These are phyloP conservation scores for Phytophthora niederhauseri DNA, from an alignment of 352 stramenopile genomes.

Conservation along the genomic window DNA sequence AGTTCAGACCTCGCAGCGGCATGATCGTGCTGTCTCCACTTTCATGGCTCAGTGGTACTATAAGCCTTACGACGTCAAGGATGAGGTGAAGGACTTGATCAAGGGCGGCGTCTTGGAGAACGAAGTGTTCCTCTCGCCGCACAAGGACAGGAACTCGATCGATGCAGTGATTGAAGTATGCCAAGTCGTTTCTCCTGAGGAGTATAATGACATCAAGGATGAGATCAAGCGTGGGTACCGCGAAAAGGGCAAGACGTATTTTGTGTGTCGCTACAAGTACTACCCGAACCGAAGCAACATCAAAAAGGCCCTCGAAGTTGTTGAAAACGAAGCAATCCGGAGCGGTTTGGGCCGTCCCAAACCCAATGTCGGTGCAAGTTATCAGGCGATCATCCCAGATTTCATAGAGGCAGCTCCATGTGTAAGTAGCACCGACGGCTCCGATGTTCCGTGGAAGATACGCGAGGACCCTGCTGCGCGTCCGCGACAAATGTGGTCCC, in stretches of 20 bases:
- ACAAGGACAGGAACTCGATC: conserved; percentile 87
- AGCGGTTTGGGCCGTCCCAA: conserved; percentile 65
- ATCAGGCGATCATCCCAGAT: conserved; percentile 59
- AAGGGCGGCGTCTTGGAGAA: conserved; percentile 62
- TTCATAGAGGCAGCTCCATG: conserved; percentile 34
- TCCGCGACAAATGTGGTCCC: conserved; percentile 73
- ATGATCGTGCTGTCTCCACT: conserved; percentile 44
- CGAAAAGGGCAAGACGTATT: conserved; percentile 68
- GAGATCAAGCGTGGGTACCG: conserved; percentile 77
- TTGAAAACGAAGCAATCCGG: conserved; percentile 77
- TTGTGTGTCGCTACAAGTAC: conserved; percentile 85
- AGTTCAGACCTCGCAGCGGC: conserved; percentile 66
- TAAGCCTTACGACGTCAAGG: conserved; percentile 73
- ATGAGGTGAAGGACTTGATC: conserved; percentile 67
- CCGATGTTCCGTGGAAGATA: conserved; percentile 40
- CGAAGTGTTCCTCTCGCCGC: conserved; percentile 84
- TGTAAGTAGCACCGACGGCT: conserved; percentile 24
- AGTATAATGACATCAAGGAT: conserved; percentile 73
- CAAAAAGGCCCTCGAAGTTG: conserved; percentile 69
- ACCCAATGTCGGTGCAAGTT: conserved; percentile 68
- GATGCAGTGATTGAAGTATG: conserved; percentile 80
- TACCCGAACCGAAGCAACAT: conserved; percentile 66
- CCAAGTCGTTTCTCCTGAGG: conserved; percentile 73
- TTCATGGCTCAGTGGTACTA: conserved; percentile 91
- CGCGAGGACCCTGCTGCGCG: conserved; percentile 27